Evolutionary conservation across 2,329 filamentous ascomycete species (phyloP), one percentile per base, ranked within the genome.

Genomic region (Monilinia vaccinii-corymbosi): DNA sequence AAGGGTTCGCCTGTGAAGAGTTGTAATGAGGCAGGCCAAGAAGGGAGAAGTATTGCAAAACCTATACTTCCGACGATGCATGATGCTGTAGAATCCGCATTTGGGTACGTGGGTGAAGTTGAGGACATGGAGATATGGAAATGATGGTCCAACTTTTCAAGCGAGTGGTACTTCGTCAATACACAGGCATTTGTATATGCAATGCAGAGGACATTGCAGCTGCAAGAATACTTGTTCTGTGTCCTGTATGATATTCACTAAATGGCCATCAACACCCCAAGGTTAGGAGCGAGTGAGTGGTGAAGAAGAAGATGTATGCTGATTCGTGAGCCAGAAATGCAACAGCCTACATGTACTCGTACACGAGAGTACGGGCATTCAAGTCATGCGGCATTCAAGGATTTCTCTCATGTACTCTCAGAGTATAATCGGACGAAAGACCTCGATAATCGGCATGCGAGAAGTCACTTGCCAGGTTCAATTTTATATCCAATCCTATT

Each of bases 401-500:
- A 18, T 44, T 44, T 44, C 14, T 52, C 18, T 44, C 25, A 18
- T 53, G 23, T n/a, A 32, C n/a, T n/a, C 7, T n/a, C 6, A 23
- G 21, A 44, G 14, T 55, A n/a, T 32, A 11, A 55, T 60, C 57
- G 57, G 57, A 55, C 32, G 48, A 55, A 60, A 53, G 14, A 18
- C 25, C 38, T 53, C 38, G 38, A 55, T 21, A 47, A 55, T 46
- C 25, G 55, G 23, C 32, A 60, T 60, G 57, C 57, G 55, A 47
- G 40, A 55, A 60, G 57, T 60, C 57, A 60, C 49, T 60, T 53
- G 57, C 50, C 57, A 44, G 31, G 18, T 53, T 44, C 36, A 23
- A 55, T 48, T 55, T 40, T 14, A 11, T 36, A 40, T n/a, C 16
- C 34, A 31, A 57, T 8, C 42, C 18, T 28, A 21, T 53, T 55